Base-by-base conservation (phyloP, 257 asterid genomes). In the Solanum bulbocastanum region DNA sequence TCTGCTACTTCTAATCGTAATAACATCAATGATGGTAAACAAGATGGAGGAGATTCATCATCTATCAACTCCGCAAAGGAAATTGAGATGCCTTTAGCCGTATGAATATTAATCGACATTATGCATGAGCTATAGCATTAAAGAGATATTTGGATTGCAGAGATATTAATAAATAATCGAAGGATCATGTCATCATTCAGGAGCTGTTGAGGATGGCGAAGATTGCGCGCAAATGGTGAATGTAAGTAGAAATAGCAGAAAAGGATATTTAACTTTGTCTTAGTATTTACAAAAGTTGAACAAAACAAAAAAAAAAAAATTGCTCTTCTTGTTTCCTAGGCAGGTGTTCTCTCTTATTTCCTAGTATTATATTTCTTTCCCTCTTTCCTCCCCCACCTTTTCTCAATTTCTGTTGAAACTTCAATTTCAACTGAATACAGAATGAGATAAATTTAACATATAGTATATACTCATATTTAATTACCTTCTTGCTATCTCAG, bases 81-180 rank as follows among this genome's bases (percentile, higher is more conserved):
- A 84, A 52, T 69, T 60, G 92, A 90, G 82, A 88, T 87, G 87
- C 92, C 92, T 40, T 87, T 90, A 37, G 83, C 86, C 36, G 40
- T 87, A 78, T 83, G 81, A 10, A 78, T 74, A 58, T 84, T 23
- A 16, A 23, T n/a, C 5, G 39, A 81, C 83, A 68, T 68, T 68
- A 86, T 46, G 35, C 66, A 86, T 68, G 33, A 65, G 33, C 88
- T 42, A 46, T 49, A 46, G 12, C 83, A 73, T 40, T 40, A 44
- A 27, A 30, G 85, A 27, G 65, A n/a, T 15, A 78, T 78, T n/a
- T 40, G 37, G 84, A 78, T 42, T 40, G 62, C 23, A 14, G 84
- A 25, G 35, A 78, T 78, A 62, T 62, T 23, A 33, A 27, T 46
- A 15, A 79, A 1, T 79, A 27, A 79, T 46, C 0, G 16, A 44